Base-by-base conservation (phyloP, 192 early-diverging fungal species). In the Podila clonocystis region DNA sequence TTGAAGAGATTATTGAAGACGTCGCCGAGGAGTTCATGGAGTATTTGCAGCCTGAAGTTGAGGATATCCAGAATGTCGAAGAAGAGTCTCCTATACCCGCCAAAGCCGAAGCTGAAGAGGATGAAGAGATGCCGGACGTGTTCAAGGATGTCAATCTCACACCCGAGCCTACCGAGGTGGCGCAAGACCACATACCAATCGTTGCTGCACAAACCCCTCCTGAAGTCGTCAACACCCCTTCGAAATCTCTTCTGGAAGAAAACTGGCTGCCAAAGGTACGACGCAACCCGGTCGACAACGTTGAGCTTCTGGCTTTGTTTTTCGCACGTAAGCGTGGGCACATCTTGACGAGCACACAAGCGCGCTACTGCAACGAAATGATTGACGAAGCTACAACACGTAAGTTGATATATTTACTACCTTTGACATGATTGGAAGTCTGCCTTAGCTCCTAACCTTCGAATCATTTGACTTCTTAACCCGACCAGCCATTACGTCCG, bases 321-420 rank as follows among this genome's bases (percentile, higher is more conserved):
- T 77, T 77, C 41, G 63, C 33, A 7, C 24, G 41, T 12, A 59
- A 77, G 36, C 64, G 49, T 20, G 75, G 75, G 20, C 50, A 55
- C n/a, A 19, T 70, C 9, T 20, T 77, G 48, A 77, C 75, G n/a
- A 63, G 52, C 26, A 34, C 26, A 31, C 68, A 77, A 36, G 75
- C 75, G 0, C 30, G 70, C 8, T 70, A 68, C 50, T 77, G 75
- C 28, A 48, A 58, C n/a, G 52, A 55, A 26, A 55, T 55, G 52
- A 55, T 55, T 55, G 52, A 55, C 52, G 52, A 55, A 11, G 52
- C 24, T 9, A 55, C 52, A 55, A 55, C 20, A 26, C 52, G 52
- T 55, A 55, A 55, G 52, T 55, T 45, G 52, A 11, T n/a, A 24
- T 22, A 17, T 26, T 45, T 45, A 17, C 41, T 15, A 45, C 11